Base-by-base conservation (phyloP, 2,329 filamentous ascomycete species). In the Aplosporella prunicola region DNA sequence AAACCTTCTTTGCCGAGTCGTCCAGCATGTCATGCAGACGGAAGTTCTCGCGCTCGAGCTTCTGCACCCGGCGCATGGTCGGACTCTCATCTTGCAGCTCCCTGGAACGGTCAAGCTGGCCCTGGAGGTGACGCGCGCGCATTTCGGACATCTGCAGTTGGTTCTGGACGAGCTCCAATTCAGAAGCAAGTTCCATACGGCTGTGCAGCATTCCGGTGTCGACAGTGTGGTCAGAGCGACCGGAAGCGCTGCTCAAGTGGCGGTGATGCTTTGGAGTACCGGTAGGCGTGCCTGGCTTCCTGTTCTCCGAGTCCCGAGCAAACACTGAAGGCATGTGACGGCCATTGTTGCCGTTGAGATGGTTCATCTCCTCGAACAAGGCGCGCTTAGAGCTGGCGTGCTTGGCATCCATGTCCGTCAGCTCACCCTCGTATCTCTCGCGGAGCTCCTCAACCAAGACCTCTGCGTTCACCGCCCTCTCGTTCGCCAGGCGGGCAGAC, bases 21-120 rank as follows among this genome's bases (percentile, higher is more conserved):
- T 96, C 89, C 5, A 96, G 78, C 74, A 93, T 85, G 45, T 93
- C 86, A 52, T 96, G 89, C 10, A 96, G 72, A 40, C 87, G 79
- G 57, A 75, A 88, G 61, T 96, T 96, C 55, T 84, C 89, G 49
- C 86, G 78, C 61, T 96, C 89, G 5, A 96, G 73, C 62, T 95
- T 89, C 55, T 93, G 82, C 51, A 94, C 80, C 11, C 91, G 79
- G 38, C 80, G 74, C 32, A 82, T 57, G 2, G 85, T 89, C 1
- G 85, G 84, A 48, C 80, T 89, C 29, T 91, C 80, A 26, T 89
- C 82, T 40, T 77, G 66, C 57, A 68, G 76, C 40, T 83, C 80
- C 16, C 72, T 72, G 0, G 76, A 78, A 31, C 82, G 76, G 25
- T 89, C 82, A 27, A 95, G 66, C 55, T 95, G 87, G 53, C 77